Conservation (phyloP, 2,329 filamentous ascomycete genomes). For the Aspergillus sp. region DNA sequence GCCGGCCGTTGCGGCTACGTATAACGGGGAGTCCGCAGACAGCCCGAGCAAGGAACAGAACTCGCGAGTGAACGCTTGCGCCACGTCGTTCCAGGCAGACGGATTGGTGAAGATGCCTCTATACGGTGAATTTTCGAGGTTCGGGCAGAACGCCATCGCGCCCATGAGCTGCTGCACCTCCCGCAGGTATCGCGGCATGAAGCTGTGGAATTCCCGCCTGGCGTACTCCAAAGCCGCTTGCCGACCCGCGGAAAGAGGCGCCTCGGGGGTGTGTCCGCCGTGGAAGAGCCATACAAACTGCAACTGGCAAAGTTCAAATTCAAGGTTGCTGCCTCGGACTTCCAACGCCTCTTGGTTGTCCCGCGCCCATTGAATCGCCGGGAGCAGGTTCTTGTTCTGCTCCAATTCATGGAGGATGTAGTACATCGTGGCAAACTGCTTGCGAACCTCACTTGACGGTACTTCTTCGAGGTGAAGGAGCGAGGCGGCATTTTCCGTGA, state of each 20-base stretch:
- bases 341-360: slow-evolving; percentile 70
- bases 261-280: slow-evolving; percentile 59
- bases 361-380: slow-evolving; percentile 85
- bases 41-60: slow-evolving; percentile 91
- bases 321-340: slow-evolving; percentile 81
- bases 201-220: slow-evolving; percentile 68
- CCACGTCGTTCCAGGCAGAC: slow-evolving; percentile 77
- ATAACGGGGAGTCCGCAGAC: slow-evolving; percentile 87
- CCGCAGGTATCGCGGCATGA: slow-evolving; percentile 69
- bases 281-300: slow-evolving; percentile 89
- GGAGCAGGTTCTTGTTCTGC: slow-evolving; percentile 67
- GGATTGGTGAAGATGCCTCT: slow-evolving; percentile 71
- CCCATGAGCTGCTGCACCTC: slow-evolving; percentile 81
- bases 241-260: slow-evolving; percentile 30
- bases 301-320: slow-evolving; percentile 88
- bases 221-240: slow-evolving; percentile 72
- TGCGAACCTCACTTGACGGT: slow-evolving; percentile 68
- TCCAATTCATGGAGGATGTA: slow-evolving; percentile 78
- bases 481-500: slow-evolving; percentile 39
- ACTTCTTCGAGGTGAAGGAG: slow-evolving; percentile 57
- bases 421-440: slow-evolving; percentile 87
- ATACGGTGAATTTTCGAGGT: slow-evolving; percentile 77
- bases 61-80: slow-evolving; percentile 84
- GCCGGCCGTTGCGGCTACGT: slow-evolving; percentile 88
- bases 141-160: slow-evolving; percentile 76